Base-by-base conservation (phyloP, 2,329 filamentous ascomycete genomes). In the Apiospora saccharicola region DNA sequence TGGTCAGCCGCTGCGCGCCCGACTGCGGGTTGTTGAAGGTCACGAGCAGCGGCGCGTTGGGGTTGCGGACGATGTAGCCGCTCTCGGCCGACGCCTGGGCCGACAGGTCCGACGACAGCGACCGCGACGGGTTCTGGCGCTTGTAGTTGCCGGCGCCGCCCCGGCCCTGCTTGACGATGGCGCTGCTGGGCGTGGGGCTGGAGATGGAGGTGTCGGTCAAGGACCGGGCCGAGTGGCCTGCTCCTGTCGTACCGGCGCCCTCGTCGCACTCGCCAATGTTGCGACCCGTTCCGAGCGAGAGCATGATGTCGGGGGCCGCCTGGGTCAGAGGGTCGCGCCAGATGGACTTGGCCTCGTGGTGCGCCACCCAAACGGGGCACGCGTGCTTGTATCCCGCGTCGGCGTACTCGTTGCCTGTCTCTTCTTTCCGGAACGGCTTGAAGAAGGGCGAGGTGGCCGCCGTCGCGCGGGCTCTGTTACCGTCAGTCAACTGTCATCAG, bases 131-230 rank as follows among this genome's bases (percentile, higher is more conserved):
- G n/a, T 70, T 72, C 43, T 77, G 75, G 14, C 77, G 77, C 72
- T 79, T 79, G 70, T 79, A 79, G 67, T 79, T 79, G 3, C 79
- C 78, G 16, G 76, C 74, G 1, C 78, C 78, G 51, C 79, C 78
- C 1, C 79, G 76, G 12, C 78, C 79, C 69, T 79, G 78, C 34
- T 77, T 75, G 34, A 80, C 71, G 7, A 80, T 76, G 24, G 77
- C 75, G 68, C 75, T 78, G 12, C 70, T 68, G 10, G 64, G 13
- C 4, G 43, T 57, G 7, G 70, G 46, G 43, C 67, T 70, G 4
- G 71, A 72, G 12, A 51, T 6, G 6, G 71, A 68, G 19, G 71
- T 34, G 8, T 73, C 77, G 13, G 70, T 74, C 34, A 77, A 30
- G 4, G 79, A 78, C 14, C 77, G 75, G 47, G 75, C 72, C 14